phyloP scores from a whole-genome alignment of 2,329 filamentous ascomycete species.

The Calonectria honghensis region DNA sequence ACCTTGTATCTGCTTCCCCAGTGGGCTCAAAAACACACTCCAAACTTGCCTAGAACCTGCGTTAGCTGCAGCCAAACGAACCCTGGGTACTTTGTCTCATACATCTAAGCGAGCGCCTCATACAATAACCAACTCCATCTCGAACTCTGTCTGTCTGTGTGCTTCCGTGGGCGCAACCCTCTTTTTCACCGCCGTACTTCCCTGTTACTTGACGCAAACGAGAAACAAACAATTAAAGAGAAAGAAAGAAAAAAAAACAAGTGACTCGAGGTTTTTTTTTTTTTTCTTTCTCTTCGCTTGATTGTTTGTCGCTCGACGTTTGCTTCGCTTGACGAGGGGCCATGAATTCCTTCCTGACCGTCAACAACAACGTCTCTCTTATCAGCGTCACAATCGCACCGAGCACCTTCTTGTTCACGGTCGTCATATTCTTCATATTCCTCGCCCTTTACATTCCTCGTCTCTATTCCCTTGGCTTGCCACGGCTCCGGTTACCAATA shows the following conservation, averaged over 20 bases:
- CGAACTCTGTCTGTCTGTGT: conserved; percentile 4
- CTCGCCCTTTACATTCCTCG: conserved; percentile 68
- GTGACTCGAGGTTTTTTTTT: conserved; percentile 3
- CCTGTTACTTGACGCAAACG: conserved; percentile 7
- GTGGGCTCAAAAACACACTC: conserved; percentile 4
- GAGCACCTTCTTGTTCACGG: conserved; percentile 73
- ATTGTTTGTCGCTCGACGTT: neutral
- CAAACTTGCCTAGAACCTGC: conserved; percentile 23
- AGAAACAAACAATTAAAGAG: neutral
- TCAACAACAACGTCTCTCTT: conserved; percentile 78
- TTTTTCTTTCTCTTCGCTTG: neutral
- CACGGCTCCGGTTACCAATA: conserved; percentile 60
- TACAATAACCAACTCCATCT: conserved; percentile 16
- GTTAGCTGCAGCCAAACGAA: conserved; percentile 32
- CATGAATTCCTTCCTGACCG: conserved; percentile 76
- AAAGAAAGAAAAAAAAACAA: neutral
- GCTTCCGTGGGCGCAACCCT: conserved; percentile 2
- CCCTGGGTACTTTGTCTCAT: conserved; percentile 27
- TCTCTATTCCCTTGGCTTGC: conserved; percentile 58
- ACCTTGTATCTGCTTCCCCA: conserved; percentile 9
- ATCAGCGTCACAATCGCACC: conserved; percentile 76
- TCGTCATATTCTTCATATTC: conserved; percentile 71
- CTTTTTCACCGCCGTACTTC: neutral
- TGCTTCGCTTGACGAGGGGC: conserved; percentile 51
- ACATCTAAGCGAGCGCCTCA: conserved; percentile 17